Conservation (phyloP, 805 yeast species). For the Saccharomyces cerevisiae region DNA sequence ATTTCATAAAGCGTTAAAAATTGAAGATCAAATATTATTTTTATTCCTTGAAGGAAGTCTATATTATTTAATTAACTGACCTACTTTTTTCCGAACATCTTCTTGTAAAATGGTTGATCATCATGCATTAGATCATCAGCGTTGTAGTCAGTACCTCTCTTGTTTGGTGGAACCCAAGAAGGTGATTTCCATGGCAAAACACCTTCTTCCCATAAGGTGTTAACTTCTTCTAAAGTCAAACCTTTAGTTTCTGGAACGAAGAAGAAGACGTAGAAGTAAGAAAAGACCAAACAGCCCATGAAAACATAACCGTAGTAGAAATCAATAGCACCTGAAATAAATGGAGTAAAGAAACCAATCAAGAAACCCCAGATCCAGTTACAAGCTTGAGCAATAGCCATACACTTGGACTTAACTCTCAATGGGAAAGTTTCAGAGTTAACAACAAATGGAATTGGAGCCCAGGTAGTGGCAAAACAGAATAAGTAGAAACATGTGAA, state of each 20-base stretch:
- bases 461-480: constrained; percentile 71
- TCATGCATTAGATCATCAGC: constrained; percentile 21
- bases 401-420: constrained; percentile 51
- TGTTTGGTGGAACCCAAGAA: constrained; percentile 41
- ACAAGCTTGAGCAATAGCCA: constrained; percentile 48
- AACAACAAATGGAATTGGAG: constrained; percentile 56
- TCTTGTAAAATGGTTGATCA: constrained; percentile 21
- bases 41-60: not conserved
- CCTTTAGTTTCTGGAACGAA: constrained; percentile 70
- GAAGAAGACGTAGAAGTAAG: constrained; percentile 57
- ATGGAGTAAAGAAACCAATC: constrained; percentile 62
- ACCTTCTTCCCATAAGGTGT: constrained; percentile 42
- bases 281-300: constrained; percentile 46
- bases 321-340: constrained; percentile 51
- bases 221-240: constrained; percentile 69
- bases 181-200: constrained; percentile 38
- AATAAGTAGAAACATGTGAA: constrained; percentile 61
- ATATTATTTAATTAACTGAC: constrained; percentile 2
- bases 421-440: constrained; percentile 63
- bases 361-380: constrained; percentile 59
- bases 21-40: not conserved
- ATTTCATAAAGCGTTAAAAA: not conserved
- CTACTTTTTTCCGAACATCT: constrained; percentile 5
- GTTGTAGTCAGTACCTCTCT: constrained; percentile 24
- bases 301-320: constrained; percentile 59